Base-by-base conservation (phyloP, 225 moss, liverwort and hornwort species). In the Physcomitrium patens region DNA sequence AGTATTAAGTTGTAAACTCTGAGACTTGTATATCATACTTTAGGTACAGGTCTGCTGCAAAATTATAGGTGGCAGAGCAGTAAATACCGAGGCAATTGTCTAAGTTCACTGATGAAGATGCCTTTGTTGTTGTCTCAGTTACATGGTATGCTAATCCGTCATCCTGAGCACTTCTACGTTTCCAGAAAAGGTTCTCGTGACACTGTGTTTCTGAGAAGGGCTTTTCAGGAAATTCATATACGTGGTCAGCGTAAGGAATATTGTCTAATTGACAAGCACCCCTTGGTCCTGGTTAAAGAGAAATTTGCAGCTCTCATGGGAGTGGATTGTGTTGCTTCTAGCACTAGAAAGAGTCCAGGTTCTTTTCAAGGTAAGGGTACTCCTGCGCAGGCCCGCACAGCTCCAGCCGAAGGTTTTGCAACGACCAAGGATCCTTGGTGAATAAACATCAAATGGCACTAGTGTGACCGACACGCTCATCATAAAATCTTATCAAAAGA, bases 121-220 rank as follows among this genome's bases (percentile, higher is more conserved):
- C 7, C 58, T 66, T 53, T 71, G 70, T 70, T 51, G 7, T 43
- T 73, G 58, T 68, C 28, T 65, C 78, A 95, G 81, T 78, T 99
- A 31, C 79, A 87, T 49, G 86, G 89, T 18, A 84, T 93, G 99
- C 79, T 99, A 46, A 82, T 95, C 54, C 93, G 93, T 14, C 91
- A 99, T 75, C 95, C 95, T 0, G 91, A 95, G 60, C 77, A 88
- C 81, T 99, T 99, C 42, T 99, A 99, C 58, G 89, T 99, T 68
- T 99, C 95, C n/a, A 91, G 86, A 71, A 94, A 84, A 80, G 99
- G 93, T 46, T 75, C 89, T 63, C 86, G 99, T 26, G 93, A 99
- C 81, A 93, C 91, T 16, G 91, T 99, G 57, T 99, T 99, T 69
- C 76, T 94, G 44, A 82, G 91, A 54, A 82, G 86, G 47, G 92